A percentile compares a stretch with the other conserved stretches of the same genome.
These are phyloP conservation scores for Penicillium occitanis DNA, from an alignment of 2,329 filamentous ascomycete species.

Conservation along the genomic window DNA sequence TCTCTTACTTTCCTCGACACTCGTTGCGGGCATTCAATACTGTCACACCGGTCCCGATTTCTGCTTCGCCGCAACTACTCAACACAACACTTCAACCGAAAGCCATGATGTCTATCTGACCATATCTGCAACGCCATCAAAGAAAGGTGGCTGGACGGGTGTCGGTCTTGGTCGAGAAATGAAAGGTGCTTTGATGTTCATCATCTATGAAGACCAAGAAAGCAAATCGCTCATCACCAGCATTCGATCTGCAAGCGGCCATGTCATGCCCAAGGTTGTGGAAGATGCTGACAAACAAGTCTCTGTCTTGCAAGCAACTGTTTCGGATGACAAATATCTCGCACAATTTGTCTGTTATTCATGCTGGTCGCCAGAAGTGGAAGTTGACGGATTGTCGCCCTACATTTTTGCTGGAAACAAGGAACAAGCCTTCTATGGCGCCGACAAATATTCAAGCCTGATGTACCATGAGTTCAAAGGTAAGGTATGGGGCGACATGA, in stretches of 20 bases:
- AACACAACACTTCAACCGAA: conserved; percentile 18
- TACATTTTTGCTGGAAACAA: conserved; percentile 60
- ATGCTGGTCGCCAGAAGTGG: conserved; percentile 53
- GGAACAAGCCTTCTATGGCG: conserved; percentile 40
- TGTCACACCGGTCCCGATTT: conserved; percentile 19
- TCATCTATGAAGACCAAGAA: conserved; percentile 29
- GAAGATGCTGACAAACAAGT: conserved; percentile 34
- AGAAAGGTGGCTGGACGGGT: conserved; percentile 27
- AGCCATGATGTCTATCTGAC: conserved; percentile 21
- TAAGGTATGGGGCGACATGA: conserved; percentile 17
- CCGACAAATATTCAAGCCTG: conserved; percentile 47
- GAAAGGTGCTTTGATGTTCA: conserved; percentile 32
- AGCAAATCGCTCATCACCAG: conserved; percentile 31
- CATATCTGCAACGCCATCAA: conserved; percentile 17
- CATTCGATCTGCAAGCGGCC: conserved; percentile 28
- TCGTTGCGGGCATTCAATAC: conserved; percentile 21
- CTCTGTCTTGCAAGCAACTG: conserved; percentile 48
- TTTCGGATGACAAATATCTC: conserved; percentile 44
- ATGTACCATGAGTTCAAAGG: conserved; percentile 57
- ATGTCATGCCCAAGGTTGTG: conserved; percentile 27
- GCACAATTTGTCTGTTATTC: conserved; percentile 55
- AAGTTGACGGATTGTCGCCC: conserved; percentile 47
- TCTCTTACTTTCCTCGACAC: conserved; percentile 24
- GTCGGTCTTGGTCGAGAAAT: conserved; percentile 31
- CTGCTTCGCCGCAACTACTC: conserved; percentile 19